Conservation (phyloP, 1,139 yeast genomes). For the Geotrichum aggregatum region DNA sequence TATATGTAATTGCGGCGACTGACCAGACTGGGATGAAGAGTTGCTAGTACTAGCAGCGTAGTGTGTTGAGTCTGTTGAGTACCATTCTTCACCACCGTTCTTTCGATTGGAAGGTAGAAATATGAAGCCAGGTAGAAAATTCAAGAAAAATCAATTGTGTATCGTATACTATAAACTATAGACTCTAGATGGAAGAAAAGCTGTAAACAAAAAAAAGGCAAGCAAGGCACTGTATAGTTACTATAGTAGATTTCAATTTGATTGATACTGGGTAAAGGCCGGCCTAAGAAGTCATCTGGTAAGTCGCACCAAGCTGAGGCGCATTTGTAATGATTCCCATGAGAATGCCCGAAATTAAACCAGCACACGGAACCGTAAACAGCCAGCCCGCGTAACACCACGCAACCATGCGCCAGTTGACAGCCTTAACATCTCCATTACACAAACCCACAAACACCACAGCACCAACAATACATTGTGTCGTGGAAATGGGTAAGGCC, state of each 20-base stretch:
- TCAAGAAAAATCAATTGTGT: too few relatives aligned
- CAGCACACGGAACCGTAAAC: slow-evolving; percentile 69
- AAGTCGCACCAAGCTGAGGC: slow-evolving; percentile 48
- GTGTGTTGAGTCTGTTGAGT: too few relatives aligned
- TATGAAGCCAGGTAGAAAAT: too few relatives aligned
- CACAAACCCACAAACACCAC: slow-evolving; percentile 73
- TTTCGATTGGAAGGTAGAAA: too few relatives aligned
- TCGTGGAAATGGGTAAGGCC: slow-evolving; percentile 68
- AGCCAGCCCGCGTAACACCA: slow-evolving; percentile 76
- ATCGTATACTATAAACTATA: too few relatives aligned
- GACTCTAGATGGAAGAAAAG: not conserved
- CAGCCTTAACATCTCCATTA: slow-evolving; percentile 58
- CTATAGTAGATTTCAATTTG: too few relatives aligned
- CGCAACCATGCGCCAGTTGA: slow-evolving; percentile 73
- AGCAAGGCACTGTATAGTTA: too few relatives aligned
- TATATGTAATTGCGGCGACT: too few relatives aligned
- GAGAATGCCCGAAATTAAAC: slow-evolving; percentile 63
- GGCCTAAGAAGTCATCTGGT: slow-evolving; percentile 13
- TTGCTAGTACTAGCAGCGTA: too few relatives aligned
- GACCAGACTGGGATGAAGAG: too few relatives aligned
- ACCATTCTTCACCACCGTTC: too few relatives aligned
- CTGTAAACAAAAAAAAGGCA: not conserved
- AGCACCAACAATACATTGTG: slow-evolving; percentile 79
- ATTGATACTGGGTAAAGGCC: not conserved
- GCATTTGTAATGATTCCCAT: slow-evolving; percentile 65